Conservation (phyloP, 495 filamentous ascomycete species). For the Penicillium bialowiezense region DNA sequence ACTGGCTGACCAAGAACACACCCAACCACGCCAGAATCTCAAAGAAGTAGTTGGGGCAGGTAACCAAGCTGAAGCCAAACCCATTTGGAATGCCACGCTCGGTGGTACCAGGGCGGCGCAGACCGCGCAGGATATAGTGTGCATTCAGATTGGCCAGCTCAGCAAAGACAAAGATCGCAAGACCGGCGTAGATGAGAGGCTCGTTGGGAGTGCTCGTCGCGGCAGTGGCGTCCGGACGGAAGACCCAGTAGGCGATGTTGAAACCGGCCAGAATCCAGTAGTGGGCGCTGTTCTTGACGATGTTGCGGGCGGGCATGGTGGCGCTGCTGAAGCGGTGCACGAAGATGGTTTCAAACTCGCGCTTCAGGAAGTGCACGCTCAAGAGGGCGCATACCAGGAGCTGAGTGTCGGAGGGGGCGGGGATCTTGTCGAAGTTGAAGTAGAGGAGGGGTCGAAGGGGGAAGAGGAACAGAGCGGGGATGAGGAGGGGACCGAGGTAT, state of each 20-base stretch:
- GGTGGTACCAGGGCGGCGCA: conserved; percentile 77
- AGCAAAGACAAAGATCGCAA: conserved; percentile 68
- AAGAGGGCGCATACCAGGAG: conserved; percentile 68
- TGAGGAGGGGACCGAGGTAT: conserved; percentile 90
- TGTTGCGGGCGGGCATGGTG: conserved; percentile 85
- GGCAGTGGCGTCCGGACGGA: conserved; percentile 65
- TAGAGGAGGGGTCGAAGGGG: conserved; percentile 72
- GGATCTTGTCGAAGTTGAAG: conserved; percentile 51
- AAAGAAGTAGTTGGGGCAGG: conserved; percentile 97
- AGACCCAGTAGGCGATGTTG: conserved; percentile 81
- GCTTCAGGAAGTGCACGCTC: conserved; percentile 85
- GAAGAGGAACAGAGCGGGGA: conserved; percentile 73
- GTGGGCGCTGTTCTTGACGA: conserved; percentile 87
- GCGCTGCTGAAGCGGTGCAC: conserved; percentile 92
- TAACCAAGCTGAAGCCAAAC: conserved; percentile 81
- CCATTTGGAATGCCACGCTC: conserved; percentile 85
- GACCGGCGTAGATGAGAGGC: conserved; percentile 54
- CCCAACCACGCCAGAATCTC: conserved; percentile 84
- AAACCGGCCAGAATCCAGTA: conserved; percentile 86
- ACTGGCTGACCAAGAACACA: conserved; percentile 65
- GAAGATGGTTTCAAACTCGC: conserved; percentile 90
- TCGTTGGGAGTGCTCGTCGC: conserved; percentile 43
- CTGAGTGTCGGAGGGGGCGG: conserved; percentile 61
- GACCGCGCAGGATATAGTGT: conserved; percentile 69
- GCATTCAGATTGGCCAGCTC: conserved; percentile 77